These are phyloP conservation scores for Aspergillus intermedius DNA, from an alignment of 2,329 filamentous ascomycete genomes.

Conservation along the genomic window DNA sequence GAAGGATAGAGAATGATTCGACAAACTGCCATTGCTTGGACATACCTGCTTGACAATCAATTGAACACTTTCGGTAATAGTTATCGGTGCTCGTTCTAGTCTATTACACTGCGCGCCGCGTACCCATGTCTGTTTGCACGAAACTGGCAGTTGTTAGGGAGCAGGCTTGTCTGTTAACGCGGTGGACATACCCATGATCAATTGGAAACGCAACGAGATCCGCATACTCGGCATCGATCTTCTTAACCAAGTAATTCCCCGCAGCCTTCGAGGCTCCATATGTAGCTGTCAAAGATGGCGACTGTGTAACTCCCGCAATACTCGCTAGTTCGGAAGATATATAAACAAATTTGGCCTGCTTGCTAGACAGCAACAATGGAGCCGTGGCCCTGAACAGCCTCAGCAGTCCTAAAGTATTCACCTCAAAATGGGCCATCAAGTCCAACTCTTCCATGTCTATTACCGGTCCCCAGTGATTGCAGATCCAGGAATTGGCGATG, in stretches of 20 bases:
- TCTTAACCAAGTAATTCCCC: slow-evolving; percentile 15
- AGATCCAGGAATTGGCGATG: slow-evolving; percentile 44
- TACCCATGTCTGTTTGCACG: slow-evolving; percentile 41
- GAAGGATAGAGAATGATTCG: too few species aligned
- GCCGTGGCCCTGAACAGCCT: slow-evolving; percentile 29
- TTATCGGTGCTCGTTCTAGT: slow-evolving; percentile 26
- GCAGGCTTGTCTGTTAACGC: slow-evolving; percentile 16
- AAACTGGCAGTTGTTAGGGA: slow-evolving; percentile 12
- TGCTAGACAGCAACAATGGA: slow-evolving; percentile 25
- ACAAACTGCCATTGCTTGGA: not conserved
- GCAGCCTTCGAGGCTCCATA: slow-evolving; percentile 21
- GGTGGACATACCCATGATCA: slow-evolving; percentile 30
- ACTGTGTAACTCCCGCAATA: slow-evolving; percentile 23
- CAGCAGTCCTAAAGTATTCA: slow-evolving; percentile 35
- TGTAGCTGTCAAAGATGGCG: slow-evolving; percentile 8
- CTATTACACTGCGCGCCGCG: slow-evolving; percentile 26
- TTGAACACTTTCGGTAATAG: slow-evolving; percentile 29
- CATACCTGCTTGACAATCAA: slow-evolving; percentile 22
- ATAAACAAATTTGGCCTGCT: slow-evolving; percentile 26
- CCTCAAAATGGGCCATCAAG: slow-evolving; percentile 32
- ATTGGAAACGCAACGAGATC: slow-evolving; percentile 19
- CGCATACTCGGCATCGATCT: slow-evolving; percentile 16
- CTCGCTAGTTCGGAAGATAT: slow-evolving; percentile 33
- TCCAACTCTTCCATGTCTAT: slow-evolving; percentile 30
- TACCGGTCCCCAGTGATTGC: slow-evolving; percentile 25